These are phyloP conservation scores for Gymnopus androsaceus DNA, from an alignment of 1,284 basidiomycete genomes.

Conservation along the genomic window DNA sequence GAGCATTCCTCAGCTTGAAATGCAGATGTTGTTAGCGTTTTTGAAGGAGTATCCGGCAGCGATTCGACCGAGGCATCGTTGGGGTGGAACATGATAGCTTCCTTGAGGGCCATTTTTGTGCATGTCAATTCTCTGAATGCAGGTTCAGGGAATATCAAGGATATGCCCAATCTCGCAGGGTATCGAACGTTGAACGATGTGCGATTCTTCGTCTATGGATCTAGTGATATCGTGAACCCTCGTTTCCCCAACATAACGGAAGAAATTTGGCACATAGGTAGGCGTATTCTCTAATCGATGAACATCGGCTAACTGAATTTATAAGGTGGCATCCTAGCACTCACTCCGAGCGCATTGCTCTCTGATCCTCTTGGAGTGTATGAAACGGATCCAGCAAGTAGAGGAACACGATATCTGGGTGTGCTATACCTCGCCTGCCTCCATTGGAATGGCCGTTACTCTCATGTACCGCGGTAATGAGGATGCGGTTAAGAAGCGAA, in stretches of 20 bases:
- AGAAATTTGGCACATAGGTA: conserved; percentile 8
- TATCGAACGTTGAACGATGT: conserved; percentile 45
- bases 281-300: background rate
- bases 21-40: conserved; percentile 4
- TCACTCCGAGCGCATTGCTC: conserved; percentile 59
- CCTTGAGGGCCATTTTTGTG: conserved; percentile 57
- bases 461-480: conserved; percentile 35
- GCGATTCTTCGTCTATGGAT: conserved; percentile 68
- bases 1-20: background rate
- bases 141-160: conserved; percentile 37
- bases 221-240: conserved; percentile 21
- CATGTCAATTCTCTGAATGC: conserved; percentile 56
- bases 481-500: conserved; percentile 31
- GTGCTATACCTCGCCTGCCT: conserved; percentile 61
- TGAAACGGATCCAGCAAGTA: conserved; percentile 48
- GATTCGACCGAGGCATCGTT: background rate
- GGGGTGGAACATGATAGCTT: conserved; percentile 18
- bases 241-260: conserved; percentile 42
- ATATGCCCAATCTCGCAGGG: conserved; percentile 47
- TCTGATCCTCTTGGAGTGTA: conserved; percentile 49
- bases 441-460: conserved; percentile 50
- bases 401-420: conserved; percentile 65
- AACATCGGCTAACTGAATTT: background rate
- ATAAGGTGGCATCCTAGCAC: conserved; percentile 71
- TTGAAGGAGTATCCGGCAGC: conserved; percentile 17